Evolutionary conservation across 768 basidiomycete genomes (phyloP).

Genomic region (Chalciporus pseudorubinellus): DNA sequence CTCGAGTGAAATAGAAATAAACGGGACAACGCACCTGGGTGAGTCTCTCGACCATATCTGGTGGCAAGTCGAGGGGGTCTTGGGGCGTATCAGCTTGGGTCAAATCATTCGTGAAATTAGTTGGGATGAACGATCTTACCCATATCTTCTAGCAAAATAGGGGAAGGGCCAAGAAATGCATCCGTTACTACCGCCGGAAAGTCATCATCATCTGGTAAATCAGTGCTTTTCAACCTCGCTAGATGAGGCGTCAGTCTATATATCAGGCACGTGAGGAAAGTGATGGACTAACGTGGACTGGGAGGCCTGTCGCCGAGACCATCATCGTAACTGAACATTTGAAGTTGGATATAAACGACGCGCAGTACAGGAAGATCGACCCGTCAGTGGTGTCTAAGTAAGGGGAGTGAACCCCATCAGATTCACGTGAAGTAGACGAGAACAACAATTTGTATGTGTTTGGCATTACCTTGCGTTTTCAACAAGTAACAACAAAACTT

Average conservation of each 20-base stretch:
- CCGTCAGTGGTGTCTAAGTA: not conserved
- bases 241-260: not conserved
- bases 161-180: slow-evolving; percentile 26
- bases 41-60: slow-evolving; percentile 38
- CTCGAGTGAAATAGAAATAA: not conserved
- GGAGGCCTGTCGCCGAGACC: slow-evolving; percentile 12
- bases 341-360: not conserved
- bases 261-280: not conserved
- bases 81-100: not conserved
- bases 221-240: slow-evolving; percentile 28
- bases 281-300: slow-evolving; percentile 24
- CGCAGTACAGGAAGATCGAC: not conserved
- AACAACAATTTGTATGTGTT: not conserved
- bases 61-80: slow-evolving; percentile 36
- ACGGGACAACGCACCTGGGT: slow-evolving; percentile 34
- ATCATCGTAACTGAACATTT: slow-evolving; percentile 12
- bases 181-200: slow-evolving; percentile 1
- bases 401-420: not conserved
- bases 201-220: slow-evolving; percentile 20
- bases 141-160: slow-evolving; percentile 31
- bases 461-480: not conserved
- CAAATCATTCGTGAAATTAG: not conserved
- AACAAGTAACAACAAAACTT: not conserved
- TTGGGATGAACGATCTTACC: slow-evolving; percentile 12
- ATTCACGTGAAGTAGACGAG: not conserved